These are phyloP conservation scores for Reticulascus tulasneorum DNA, from an alignment of 2,329 filamentous ascomycete species.

Conservation along the genomic window DNA sequence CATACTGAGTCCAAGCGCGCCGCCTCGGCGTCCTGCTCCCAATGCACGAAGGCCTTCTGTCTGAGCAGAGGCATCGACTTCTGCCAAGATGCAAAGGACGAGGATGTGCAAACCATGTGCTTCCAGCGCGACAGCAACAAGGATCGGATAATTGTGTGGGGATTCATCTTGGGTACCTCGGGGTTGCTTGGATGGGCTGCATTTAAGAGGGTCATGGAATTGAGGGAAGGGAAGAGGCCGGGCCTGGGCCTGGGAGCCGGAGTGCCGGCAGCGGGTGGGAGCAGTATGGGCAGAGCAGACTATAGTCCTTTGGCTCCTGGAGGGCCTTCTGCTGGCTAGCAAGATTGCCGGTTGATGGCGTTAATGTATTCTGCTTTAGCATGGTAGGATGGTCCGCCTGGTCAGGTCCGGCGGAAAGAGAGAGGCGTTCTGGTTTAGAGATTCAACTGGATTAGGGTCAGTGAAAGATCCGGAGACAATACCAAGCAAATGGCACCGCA, in stretches of 20 bases:
- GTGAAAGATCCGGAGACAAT: no score
- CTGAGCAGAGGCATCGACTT: slow-evolving; percentile 57
- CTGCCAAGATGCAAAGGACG: slow-evolving; percentile 58
- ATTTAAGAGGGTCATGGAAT: slow-evolving; percentile 44
- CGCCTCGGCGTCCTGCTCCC: slow-evolving; percentile 47
- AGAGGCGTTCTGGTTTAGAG: no score
- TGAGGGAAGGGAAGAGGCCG: slow-evolving; percentile 23
- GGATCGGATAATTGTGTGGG: slow-evolving; percentile 63
- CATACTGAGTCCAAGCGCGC: slow-evolving; percentile 21
- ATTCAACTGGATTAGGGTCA: no score
- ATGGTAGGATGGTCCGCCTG: no score
- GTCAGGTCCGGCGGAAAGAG: no score
- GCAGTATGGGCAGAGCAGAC: slow-evolving; percentile 14
- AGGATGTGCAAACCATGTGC: slow-evolving; percentile 58
- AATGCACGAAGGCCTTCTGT: slow-evolving; percentile 64
- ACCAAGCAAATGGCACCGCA: no score
- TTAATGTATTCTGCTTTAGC: no score
- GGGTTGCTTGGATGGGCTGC: slow-evolving; percentile 59
- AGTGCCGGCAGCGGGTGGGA: no score
- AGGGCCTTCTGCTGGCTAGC: no score
- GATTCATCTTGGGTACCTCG: slow-evolving; percentile 55
- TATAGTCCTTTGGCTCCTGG: slow-evolving; percentile 4
- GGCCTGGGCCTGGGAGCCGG: slow-evolving; percentile 5
- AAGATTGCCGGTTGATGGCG: no score
- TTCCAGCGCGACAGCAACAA: slow-evolving; percentile 66